Conservation (phyloP, 1,284 basidiomycete species). For the Trichosporon sp. region DNA sequence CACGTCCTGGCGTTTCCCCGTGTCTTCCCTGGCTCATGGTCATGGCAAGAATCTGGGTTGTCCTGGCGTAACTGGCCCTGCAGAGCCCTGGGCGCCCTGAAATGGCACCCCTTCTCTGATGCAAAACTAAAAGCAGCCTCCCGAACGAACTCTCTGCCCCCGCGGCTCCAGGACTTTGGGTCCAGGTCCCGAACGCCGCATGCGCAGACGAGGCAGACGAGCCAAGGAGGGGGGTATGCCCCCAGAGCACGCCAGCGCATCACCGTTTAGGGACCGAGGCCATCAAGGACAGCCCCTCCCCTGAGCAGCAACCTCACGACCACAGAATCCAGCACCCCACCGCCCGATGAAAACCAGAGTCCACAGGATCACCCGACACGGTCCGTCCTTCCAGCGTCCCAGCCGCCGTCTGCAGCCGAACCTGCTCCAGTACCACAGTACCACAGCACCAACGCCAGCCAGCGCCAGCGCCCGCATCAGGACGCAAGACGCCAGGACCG, state of each 20-base stretch:
- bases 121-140: neutral
- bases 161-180: slow-evolving; percentile 3
- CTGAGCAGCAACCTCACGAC: neutral
- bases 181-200: neutral
- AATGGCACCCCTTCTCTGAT: neutral
- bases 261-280: neutral
- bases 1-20: neutral
- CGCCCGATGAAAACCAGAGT: too few species aligned
- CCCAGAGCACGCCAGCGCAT: too few species aligned
- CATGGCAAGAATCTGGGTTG: neutral
- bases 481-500: neutral
- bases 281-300: neutral
- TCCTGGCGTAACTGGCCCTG: neutral
- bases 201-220: too few species aligned
- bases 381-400: neutral
- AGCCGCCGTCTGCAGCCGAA: too few species aligned
- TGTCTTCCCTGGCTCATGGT: neutral
- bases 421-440: too few species aligned
- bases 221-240: too few species aligned
- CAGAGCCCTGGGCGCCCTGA: neutral
- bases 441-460: too few species aligned
- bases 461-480: too few species aligned
- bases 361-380: neutral
- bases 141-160: slow-evolving; percentile 1
- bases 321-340: neutral